Percentiles rank a stretch among this genome's conserved stretches.
These are phyloP conservation scores for Somion occarium DNA, from an alignment of 1,284 basidiomycete species.

Conservation along the genomic window DNA sequence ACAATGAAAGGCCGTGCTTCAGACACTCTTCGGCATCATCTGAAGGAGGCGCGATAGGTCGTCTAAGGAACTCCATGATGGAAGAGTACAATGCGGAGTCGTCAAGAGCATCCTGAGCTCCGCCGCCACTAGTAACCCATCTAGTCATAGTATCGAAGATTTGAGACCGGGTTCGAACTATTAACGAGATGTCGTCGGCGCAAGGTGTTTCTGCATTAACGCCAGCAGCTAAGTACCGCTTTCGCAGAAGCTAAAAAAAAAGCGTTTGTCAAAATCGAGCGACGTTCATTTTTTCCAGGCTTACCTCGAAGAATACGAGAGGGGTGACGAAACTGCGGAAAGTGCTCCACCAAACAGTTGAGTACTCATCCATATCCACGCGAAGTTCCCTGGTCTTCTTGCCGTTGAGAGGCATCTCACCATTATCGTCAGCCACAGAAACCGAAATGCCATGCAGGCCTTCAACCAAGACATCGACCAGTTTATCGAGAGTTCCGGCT, in stretches of 20 bases:
- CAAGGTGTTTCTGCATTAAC: constrained; percentile 20
- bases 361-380: constrained; percentile 68
- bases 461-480: constrained; percentile 71
- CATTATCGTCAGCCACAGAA: constrained; percentile 77
- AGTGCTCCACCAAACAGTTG: constrained; percentile 72
- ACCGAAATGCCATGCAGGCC: constrained; percentile 75
- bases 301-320: constrained; percentile 76
- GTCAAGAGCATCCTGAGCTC: constrained; percentile 72
- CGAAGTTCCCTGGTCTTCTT: constrained; percentile 64
- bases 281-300: constrained; percentile 13
- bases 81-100: constrained; percentile 56
- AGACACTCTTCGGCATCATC: constrained; percentile 25
- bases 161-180: constrained; percentile 40
- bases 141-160: constrained; percentile 61
- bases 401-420: constrained; percentile 70
- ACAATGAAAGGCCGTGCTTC: constrained; percentile 39
- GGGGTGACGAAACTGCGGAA: constrained; percentile 78
- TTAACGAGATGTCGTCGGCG: constrained; percentile 20
- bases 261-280: constrained; percentile 11
- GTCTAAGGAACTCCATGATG: constrained; percentile 50
- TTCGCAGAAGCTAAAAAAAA: constrained; percentile 55
- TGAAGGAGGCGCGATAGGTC: constrained; percentile 20
- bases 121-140: constrained; percentile 68
- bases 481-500: constrained; percentile 67
- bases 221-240: constrained; percentile 57